Evolutionary conservation across 2,329 filamentous ascomycete species (phyloP).

Genomic region (Talaromyces atroroseus): DNA sequence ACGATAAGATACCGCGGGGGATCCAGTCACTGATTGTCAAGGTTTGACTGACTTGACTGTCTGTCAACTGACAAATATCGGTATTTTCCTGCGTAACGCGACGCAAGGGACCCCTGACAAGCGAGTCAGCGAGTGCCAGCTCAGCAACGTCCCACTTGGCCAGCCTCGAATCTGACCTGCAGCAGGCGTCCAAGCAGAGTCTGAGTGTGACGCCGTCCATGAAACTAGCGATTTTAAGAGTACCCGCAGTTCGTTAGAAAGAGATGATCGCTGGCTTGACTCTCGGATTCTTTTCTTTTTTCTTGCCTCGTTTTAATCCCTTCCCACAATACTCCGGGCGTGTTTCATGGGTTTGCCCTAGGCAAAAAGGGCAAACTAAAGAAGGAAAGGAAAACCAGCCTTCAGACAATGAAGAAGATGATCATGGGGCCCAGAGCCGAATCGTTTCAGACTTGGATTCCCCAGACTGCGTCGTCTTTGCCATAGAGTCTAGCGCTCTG

Average conservation of each 20-base stretch:
- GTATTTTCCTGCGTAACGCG: not conserved
- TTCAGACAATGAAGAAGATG: slow-evolving; percentile 8
- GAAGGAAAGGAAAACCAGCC: not conserved
- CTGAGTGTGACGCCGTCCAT: not conserved
- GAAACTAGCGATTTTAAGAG: not conserved
- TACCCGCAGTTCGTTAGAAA: not conserved
- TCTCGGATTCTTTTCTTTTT: not conserved
- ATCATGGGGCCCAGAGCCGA: slow-evolving; percentile 8
- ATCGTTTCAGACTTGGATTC: slow-evolving; percentile 9
- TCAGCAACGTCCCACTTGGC: slow-evolving; percentile 16
- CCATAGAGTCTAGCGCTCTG: not conserved
- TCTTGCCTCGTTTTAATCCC: not conserved
- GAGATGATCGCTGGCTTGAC: not conserved
- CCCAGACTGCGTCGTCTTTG: slow-evolving; percentile 5
- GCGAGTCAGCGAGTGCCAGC: slow-evolving; percentile 23
- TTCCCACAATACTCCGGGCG: not conserved
- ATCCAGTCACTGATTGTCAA: too few relatives aligned
- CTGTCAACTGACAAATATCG: not conserved
- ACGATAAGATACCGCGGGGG: too few relatives aligned
- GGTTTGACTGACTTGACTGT: too few relatives aligned
- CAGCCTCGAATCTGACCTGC: not conserved
- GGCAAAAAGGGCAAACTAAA: not conserved
- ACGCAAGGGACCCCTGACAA: slow-evolving; percentile 15
- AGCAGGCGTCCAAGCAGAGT: not conserved
- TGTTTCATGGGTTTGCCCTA: not conserved